Percentiles rank a stretch among this genome's conserved stretches.
Evolutionary conservation across 305 asterid species (phyloP).

Genomic region (Rubia occidens): DNA sequence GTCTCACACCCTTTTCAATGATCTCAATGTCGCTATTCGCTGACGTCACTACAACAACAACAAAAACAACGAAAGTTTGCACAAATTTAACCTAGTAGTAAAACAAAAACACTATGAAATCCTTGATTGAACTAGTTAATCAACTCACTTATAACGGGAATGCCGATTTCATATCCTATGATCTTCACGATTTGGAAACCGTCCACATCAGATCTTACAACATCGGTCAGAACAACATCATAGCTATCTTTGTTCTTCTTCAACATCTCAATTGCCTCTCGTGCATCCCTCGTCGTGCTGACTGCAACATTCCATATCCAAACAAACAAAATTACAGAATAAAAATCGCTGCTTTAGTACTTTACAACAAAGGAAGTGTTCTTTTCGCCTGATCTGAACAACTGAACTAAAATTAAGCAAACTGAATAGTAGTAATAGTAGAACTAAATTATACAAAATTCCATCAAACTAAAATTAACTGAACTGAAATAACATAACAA

Average conservation of each 20-base stretch:
- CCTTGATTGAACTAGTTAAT: background rate
- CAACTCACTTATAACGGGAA: constrained; percentile 32
- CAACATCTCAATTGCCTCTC: constrained; percentile 23
- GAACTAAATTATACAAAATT: no score
- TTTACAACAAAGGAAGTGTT: background rate
- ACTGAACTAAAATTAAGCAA: background rate
- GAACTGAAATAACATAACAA: background rate
- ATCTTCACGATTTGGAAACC: constrained; percentile 26
- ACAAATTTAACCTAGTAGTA: background rate
- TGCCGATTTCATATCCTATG: constrained; percentile 19
- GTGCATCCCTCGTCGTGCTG: constrained; percentile 15
- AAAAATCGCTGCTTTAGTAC: background rate
- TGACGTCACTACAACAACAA: constrained; percentile 25
- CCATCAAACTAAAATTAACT: background rate
- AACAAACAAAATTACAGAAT: background rate
- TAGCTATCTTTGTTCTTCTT: constrained; percentile 14
- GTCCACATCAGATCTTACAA: constrained; percentile 23
- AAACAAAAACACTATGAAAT: background rate
- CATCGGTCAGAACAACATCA: constrained; percentile 25
- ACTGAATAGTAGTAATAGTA: background rate
- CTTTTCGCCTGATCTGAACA: background rate
- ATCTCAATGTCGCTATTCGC: constrained; percentile 41
- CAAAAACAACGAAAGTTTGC: background rate
- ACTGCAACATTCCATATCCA: constrained; percentile 17
- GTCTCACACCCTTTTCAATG: constrained; percentile 61